These are phyloP conservation scores for Imleria badia DNA, from an alignment of 768 basidiomycete species.

Conservation along the genomic window DNA sequence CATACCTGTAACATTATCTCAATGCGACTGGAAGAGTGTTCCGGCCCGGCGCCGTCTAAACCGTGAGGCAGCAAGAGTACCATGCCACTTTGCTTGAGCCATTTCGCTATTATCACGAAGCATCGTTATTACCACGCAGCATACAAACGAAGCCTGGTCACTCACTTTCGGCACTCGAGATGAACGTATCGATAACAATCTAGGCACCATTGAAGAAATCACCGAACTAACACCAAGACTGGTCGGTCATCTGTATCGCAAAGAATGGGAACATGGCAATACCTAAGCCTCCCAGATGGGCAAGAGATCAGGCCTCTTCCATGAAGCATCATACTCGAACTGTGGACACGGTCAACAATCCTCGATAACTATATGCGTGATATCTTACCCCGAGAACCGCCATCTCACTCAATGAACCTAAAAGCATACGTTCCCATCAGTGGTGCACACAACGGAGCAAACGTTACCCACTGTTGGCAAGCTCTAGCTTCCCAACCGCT, in stretches of 20 bases:
- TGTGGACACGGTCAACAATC: conserved; percentile 29
- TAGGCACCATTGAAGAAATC: conserved; percentile 92
- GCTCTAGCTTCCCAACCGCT: conserved; percentile 67
- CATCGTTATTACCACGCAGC: not conserved
- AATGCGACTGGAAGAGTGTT: conserved; percentile 86
- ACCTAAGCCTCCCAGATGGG: conserved; percentile 94
- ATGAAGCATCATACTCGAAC: conserved; percentile 91
- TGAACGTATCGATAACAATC: conserved; percentile 87
- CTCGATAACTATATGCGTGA: not conserved
- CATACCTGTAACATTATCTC: conserved; percentile 88
- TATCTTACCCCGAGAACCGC: conserved; percentile 77
- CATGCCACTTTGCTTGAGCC: conserved; percentile 89
- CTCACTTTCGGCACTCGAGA: conserved; percentile 82
- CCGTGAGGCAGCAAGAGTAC: conserved; percentile 88
- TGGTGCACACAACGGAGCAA: not conserved
- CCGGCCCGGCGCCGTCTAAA: conserved; percentile 89
- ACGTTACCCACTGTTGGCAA: conserved; percentile 76
- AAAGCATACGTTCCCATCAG: not conserved
- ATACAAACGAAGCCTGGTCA: not conserved
- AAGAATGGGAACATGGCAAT: conserved; percentile 1
- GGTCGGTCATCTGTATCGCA: not conserved
- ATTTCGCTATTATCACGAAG: conserved; percentile 63
- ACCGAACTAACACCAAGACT: conserved; percentile 57
- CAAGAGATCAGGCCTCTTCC: conserved; percentile 79
- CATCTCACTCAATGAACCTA: conserved; percentile 87